Conservation (phyloP, 208 protist genomes). For the Lotmaria passim region DNA sequence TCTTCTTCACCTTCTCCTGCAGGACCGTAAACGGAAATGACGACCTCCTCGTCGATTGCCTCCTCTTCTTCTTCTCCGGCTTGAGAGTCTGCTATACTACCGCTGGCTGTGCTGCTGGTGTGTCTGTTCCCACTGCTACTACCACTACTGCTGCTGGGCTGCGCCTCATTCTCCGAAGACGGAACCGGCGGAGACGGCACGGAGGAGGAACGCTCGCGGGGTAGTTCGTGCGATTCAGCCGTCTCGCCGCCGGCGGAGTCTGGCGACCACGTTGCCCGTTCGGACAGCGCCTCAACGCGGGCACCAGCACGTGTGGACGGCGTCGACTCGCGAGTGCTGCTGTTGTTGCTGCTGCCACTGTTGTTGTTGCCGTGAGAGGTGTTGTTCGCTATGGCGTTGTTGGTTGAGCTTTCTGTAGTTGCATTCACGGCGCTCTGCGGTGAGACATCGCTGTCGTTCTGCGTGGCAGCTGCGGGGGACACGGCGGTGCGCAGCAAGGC, state of each 20-base stretch:
- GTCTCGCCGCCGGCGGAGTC: background rate
- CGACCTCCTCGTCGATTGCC: conserved; percentile 2
- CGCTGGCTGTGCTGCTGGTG: background rate
- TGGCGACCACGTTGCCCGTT: conserved; percentile 12
- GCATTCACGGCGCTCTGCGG: background rate
- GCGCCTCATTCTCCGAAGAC: conserved; percentile 8
- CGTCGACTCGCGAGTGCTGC: background rate
- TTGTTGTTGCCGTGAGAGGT: too few species aligned
- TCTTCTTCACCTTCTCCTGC: background rate
- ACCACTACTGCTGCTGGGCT: background rate
- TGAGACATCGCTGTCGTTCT: background rate
- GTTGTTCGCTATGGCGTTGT: too few species aligned
- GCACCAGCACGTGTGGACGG: background rate
- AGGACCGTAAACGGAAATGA: background rate
- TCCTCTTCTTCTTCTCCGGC: conserved; percentile 15
- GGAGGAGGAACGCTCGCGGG: background rate
- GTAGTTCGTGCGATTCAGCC: background rate
- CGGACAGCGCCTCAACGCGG: background rate
- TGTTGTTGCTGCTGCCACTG: background rate
- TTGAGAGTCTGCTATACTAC: background rate
- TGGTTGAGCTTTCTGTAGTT: background rate
- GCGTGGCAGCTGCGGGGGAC: background rate
- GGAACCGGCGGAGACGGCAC: background rate
- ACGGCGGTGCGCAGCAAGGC: background rate
- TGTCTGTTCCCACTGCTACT: background rate